Base-by-base conservation (phyloP, 1,139 yeast species). In the Diutina siamensis region DNA sequence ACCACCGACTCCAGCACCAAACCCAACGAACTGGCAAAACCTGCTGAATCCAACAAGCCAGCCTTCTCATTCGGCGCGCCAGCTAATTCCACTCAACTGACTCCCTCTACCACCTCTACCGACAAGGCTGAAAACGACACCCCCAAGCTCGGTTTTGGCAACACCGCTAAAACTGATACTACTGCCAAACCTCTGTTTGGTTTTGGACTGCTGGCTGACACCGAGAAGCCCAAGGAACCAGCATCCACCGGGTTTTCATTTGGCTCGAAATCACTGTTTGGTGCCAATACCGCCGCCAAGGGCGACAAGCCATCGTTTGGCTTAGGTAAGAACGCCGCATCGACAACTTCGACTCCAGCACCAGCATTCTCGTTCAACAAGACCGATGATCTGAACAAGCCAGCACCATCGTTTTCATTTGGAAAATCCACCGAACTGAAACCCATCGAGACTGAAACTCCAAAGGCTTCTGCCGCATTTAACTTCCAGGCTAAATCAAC, bases 221-320 rank as follows among this genome's bases (percentile, higher is more conserved):
- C 20, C 7, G 27, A 7, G 19, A 44, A 51, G 34, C 28, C 28
- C 28, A 25, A 25, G 10, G 28, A 25, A 7, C 5, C 28, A 7
- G 45, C 51, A 3, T 50, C 52, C 38, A 55, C 61, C 15, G 47
- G 57, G 3, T 58, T 59, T 47, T 40, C 55, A 12, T 57, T 59
- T 44, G 59, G 61, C 12, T 28, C 49, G 4, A 36, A 10, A 42
- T 40, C 40, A n/a, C n/a, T n/a, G n/a, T n/a, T n/a, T 4, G 34
- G 17, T 18, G 3, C 7, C n/a, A 4, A 9, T 12, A 5, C 22
- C 3, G 22, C 22, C 4, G 18, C 18, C 7, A 34, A 34, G 36
- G 35, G 33, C 32, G 41, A 35, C 1, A 35, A 35, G 28, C 40
- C 40, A 7, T 20, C 21, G 28, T 36, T 36, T 21, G n/a, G 28